Percentiles rank a stretch among this genome's conserved stretches.
Conservation (phyloP, 352 stramenopile species). For the Poterioochromonas sp. region DNA sequence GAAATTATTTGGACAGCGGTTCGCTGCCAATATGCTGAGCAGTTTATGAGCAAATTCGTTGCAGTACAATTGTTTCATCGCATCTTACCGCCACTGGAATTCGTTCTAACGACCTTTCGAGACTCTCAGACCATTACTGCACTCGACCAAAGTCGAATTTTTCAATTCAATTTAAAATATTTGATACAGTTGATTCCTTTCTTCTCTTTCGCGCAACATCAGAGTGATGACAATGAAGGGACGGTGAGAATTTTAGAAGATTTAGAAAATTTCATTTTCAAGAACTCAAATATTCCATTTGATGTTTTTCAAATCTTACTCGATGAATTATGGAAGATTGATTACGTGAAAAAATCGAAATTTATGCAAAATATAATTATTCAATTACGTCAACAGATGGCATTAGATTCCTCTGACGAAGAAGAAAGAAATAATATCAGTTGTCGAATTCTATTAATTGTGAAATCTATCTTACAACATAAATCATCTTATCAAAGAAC, state of each 20-base stretch:
- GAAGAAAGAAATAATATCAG: no score
- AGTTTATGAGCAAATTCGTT: background rate
- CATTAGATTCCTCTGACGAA: no score
- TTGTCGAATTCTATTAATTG: no score
- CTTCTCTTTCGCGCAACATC: background rate
- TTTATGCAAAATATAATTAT: no score
- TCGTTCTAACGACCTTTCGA: background rate
- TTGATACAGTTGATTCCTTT: background rate
- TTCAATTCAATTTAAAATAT: background rate
- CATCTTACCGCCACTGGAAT: background rate
- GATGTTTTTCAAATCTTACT: no score
- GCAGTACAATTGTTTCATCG: background rate
- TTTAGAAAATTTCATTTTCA: no score
- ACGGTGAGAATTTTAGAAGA: background rate
- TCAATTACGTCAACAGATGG: no score
- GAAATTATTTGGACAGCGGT: background rate
- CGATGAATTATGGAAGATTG: no score
- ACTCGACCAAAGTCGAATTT: background rate
- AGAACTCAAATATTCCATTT: no score
- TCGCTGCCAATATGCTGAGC: background rate
- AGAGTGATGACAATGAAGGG: background rate
- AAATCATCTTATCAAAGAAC: no score
- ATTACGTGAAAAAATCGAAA: no score
- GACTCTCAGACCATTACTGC: background rate
- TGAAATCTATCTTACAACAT: no score